These are phyloP conservation scores for Podospora pseudocomata DNA, from an alignment of 495 filamentous ascomycete species.

Conservation along the genomic window DNA sequence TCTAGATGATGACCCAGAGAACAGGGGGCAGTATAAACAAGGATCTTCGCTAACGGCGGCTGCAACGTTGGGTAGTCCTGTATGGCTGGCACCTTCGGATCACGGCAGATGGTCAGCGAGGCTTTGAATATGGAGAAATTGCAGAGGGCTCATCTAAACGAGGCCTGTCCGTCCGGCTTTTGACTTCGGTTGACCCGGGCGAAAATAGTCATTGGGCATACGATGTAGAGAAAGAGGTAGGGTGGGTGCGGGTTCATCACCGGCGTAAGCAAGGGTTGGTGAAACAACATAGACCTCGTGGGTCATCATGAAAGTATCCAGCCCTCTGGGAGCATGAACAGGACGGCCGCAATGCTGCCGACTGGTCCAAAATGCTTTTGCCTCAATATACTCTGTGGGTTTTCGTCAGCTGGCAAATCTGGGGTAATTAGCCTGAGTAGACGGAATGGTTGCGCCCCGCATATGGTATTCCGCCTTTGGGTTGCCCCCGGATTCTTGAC, in stretches of 20 bases:
- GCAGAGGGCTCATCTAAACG: constrained; percentile 7
- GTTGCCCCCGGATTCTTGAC: constrained; percentile 8
- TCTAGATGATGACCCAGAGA: neutral
- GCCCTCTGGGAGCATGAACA: constrained; percentile 19
- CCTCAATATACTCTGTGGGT: constrained; percentile 17
- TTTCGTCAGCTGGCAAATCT: constrained; percentile 27
- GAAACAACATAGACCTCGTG: constrained; percentile 15
- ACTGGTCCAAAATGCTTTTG: constrained; percentile 30
- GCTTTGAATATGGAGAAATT: constrained; percentile 10
- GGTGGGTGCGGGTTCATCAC: neutral
- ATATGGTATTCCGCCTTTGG: constrained; percentile 11
- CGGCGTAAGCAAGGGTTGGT: neutral
- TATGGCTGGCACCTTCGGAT: constrained; percentile 11
- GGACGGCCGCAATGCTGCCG: constrained; percentile 29
- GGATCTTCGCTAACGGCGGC: constrained; percentile 8
- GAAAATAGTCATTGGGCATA: constrained; percentile 11
- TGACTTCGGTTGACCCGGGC: neutral
- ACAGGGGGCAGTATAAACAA: constrained; percentile 13
- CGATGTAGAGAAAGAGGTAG: constrained; percentile 5
- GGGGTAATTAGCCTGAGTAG: constrained; percentile 27
- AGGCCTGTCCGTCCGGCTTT: constrained; percentile 7
- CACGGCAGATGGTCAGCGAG: constrained; percentile 21
- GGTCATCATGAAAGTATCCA: constrained; percentile 17
- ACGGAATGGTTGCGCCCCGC: constrained; percentile 8
- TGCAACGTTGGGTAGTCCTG: constrained; percentile 10